These are phyloP conservation scores for Bullera alba DNA, from an alignment of 768 basidiomycete species.

Conservation along the genomic window DNA sequence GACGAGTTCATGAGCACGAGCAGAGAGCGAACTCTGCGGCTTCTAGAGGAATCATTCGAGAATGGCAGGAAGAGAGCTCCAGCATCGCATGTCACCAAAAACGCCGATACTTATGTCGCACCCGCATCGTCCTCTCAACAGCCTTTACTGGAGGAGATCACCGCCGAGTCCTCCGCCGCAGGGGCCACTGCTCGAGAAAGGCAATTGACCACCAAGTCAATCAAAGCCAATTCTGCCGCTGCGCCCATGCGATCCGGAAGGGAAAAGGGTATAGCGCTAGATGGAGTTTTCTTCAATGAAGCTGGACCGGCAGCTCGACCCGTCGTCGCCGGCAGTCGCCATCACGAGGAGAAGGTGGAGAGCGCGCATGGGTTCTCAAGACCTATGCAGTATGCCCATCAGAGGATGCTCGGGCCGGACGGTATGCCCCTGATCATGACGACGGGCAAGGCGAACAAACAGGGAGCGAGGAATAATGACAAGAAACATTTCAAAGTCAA, in stretches of 20 bases:
- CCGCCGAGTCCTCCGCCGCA: not conserved
- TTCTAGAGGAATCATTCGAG: constrained; percentile 49
- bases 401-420: constrained; percentile 69
- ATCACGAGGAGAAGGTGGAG: constrained; percentile 47
- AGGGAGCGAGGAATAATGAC: too few relatives aligned
- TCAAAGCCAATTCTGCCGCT: constrained; percentile 37
- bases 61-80: constrained; percentile 82
- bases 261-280: constrained; percentile 57
- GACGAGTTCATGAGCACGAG: constrained; percentile 69
- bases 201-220: constrained; percentile 48
- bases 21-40: constrained; percentile 54
- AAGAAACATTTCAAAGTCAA: constrained; percentile 84
- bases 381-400: constrained; percentile 68
- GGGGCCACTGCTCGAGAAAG: constrained; percentile 37
- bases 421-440: constrained; percentile 69
- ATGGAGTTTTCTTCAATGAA: constrained; percentile 72
- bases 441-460: constrained; percentile 44
- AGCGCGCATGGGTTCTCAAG: constrained; percentile 59
- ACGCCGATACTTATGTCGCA: constrained; percentile 72
- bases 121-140: constrained; percentile 19
- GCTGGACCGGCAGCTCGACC: constrained; percentile 56
- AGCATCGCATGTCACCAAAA: constrained; percentile 72
- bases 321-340: constrained; percentile 54
- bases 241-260: constrained; percentile 38
- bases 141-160: constrained; percentile 13